These are phyloP conservation scores for Fusarium ramigenum DNA, from an alignment of 2,329 filamentous ascomycete genomes.

Conservation along the genomic window DNA sequence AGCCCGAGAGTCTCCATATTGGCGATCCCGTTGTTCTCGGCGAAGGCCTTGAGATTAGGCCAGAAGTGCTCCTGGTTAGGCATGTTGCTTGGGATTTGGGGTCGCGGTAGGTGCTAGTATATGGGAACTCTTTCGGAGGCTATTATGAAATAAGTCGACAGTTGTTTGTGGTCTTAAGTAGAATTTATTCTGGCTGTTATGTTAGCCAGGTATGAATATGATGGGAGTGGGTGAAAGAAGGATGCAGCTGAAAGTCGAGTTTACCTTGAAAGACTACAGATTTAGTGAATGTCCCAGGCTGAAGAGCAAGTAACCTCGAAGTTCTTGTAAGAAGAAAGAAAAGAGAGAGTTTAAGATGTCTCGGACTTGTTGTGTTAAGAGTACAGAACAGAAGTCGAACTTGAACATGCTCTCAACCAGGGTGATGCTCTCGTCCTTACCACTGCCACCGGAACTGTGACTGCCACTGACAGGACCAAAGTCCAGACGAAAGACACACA, in stretches of 20 bases:
- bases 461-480: background rate
- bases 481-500: background rate
- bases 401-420: background rate
- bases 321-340: background rate
- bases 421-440: background rate
- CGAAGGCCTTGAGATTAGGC: background rate
- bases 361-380: background rate
- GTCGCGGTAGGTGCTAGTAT: rapidly evolving
- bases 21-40: background rate
- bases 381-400: background rate
- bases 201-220: background rate
- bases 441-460: background rate
- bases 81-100: background rate
- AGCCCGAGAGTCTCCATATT: background rate
- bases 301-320: background rate
- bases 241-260: background rate
- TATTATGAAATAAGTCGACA: background rate
- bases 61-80: background rate
- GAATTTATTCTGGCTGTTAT: rapidly evolving
- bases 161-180: background rate
- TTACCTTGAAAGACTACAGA: background rate
- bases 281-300: background rate
- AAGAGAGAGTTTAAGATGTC: background rate
- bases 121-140: background rate
- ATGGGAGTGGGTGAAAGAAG: background rate